Evolutionary conservation across 2,329 filamentous ascomycete genomes (phyloP).

Genomic region (Apiospora kogelbergensis): DNA sequence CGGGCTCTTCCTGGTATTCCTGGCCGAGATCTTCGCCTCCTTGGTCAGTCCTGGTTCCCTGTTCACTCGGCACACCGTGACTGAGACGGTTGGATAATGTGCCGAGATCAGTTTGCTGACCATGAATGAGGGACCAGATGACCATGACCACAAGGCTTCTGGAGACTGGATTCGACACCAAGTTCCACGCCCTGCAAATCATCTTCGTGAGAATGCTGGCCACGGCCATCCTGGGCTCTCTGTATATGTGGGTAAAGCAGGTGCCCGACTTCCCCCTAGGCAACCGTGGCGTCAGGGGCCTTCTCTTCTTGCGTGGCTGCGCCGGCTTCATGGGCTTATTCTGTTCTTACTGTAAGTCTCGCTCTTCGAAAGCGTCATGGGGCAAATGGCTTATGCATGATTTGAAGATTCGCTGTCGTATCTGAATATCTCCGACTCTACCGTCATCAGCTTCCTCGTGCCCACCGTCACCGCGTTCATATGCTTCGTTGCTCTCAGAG

Average conservation of each 20-base stretch:
- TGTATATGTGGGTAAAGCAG: conserved; percentile 41
- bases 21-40: conserved; percentile 41
- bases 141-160: conserved; percentile 39
- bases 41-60: conserved; percentile 29
- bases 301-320: conserved; percentile 64
- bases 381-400: neutral
- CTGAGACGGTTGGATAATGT: neutral
- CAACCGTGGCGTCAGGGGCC: conserved; percentile 56
- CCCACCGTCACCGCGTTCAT: conserved; percentile 68
- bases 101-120: neutral
- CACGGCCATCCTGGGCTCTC: conserved; percentile 35
- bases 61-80: neutral
- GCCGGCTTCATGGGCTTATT: conserved; percentile 67
- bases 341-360: conserved; percentile 45
- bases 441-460: conserved; percentile 76
- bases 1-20: conserved; percentile 39
- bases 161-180: conserved; percentile 33
- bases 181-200: conserved; percentile 41
- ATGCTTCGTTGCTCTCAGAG: conserved; percentile 55
- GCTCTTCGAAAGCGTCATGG: neutral
- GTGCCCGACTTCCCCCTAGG: conserved; percentile 65
- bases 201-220: conserved; percentile 44
- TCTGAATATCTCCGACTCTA: conserved; percentile 75
- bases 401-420: conserved; percentile 54
- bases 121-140: conserved; percentile 32